A percentile compares a stretch with the other conserved stretches of the same genome.
phyloP scores from a whole-genome alignment of 345 rosid species.

The Excoecaria cochinchinensis region DNA sequence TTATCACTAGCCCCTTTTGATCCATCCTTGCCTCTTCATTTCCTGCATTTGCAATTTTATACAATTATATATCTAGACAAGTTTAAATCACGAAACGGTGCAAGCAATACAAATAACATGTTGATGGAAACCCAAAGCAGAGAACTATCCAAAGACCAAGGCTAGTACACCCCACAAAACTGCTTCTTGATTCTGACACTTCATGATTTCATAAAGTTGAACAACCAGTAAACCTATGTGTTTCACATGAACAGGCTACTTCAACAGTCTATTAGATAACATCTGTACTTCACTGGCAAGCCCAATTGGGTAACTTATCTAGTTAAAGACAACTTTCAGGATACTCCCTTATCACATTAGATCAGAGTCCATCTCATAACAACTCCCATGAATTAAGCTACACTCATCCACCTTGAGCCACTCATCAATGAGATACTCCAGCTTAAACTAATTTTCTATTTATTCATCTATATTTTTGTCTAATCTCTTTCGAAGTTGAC shows the following conservation, averaged over 20 bases:
- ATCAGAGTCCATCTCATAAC: not conserved
- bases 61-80: not conserved
- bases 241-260: not conserved
- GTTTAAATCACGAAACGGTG: not conserved
- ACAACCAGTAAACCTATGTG: not conserved
- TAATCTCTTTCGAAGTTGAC: not conserved
- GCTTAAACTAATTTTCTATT: not conserved
- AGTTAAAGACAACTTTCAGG: not conserved
- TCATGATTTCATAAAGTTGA: not conserved
- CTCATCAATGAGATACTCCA: not conserved
- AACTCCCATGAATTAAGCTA: not conserved
- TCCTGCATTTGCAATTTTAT: slow-evolving; percentile 46
- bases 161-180: not conserved
- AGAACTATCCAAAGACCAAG: not conserved
- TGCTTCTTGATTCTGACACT: not conserved
- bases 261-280: not conserved
- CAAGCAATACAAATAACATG: not conserved
- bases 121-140: not conserved
- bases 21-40: slow-evolving; percentile 82
- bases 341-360: not conserved
- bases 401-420: not conserved
- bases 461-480: not conserved
- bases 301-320: not conserved
- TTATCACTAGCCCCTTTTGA: slow-evolving; percentile 73
- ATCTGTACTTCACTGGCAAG: not conserved